These are phyloP conservation scores for Omphalotus olearius DNA, from an alignment of 1,284 basidiomycete species.

Conservation along the genomic window DNA sequence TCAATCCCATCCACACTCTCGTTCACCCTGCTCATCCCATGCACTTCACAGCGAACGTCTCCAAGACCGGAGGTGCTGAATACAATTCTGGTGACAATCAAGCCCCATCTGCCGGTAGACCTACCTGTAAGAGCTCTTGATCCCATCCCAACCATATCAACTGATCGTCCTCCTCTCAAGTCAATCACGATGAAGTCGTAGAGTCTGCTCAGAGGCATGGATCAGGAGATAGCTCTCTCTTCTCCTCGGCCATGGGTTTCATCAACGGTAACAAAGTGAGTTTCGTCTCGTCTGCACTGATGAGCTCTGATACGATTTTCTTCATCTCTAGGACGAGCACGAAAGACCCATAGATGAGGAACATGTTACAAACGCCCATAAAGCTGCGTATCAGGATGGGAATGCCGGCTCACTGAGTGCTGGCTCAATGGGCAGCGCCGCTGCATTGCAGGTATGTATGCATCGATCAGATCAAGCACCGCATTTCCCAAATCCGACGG, in stretches of 20 bases:
- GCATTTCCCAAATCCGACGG: conserved; percentile 1
- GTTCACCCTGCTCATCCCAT: conserved; percentile 11
- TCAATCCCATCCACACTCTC: conserved; percentile 6
- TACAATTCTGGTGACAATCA: conserved; percentile 50
- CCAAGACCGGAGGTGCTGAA: conserved; percentile 58
- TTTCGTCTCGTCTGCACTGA: background rate
- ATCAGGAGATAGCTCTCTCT: conserved; percentile 48
- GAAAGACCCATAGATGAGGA: conserved; percentile 61
- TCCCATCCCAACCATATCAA: background rate
- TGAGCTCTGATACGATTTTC: background rate
- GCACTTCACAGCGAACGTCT: conserved; percentile 28
- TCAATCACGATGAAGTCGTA: conserved; percentile 55
- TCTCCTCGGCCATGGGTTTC: conserved; percentile 48
- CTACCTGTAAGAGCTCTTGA: conserved; percentile 20
- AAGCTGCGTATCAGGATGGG: conserved; percentile 53
- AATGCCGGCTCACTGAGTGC: conserved; percentile 50
- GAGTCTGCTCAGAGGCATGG: conserved; percentile 45
- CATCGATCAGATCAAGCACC: background rate
- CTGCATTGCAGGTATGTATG: conserved; percentile 67
- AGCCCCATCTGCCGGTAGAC: conserved; percentile 20
- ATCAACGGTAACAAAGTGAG: conserved; percentile 47
- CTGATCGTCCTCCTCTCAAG: conserved; percentile 29
- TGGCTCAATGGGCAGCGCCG: conserved; percentile 65
- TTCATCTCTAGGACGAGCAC: conserved; percentile 40
- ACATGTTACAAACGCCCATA: conserved; percentile 57